Base-by-base conservation (phyloP, 176 grass and related monocot genomes). In the Carex parvula region DNA sequence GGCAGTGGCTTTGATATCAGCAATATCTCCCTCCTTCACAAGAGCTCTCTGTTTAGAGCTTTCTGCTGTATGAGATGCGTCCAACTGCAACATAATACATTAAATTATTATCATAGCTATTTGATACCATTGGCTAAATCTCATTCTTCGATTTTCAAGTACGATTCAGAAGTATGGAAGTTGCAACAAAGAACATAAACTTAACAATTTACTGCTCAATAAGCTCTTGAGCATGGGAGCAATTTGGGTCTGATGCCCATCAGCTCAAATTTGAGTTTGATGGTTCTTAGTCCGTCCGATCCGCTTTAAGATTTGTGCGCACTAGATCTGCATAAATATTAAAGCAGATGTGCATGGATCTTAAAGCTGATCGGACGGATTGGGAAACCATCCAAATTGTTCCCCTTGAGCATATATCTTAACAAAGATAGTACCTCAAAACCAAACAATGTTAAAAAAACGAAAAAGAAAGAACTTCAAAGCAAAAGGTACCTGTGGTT, bases 401-500 rank as follows among this genome's bases (percentile, higher is more conserved):
- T 39, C 37, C 37, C 37, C 17, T n/a, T 41, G 15, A 64, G 39
- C 11, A 81, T 64, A 64, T 44, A 42, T 64, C 32, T 32, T 81
- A 55, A 62, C 33, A 81, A 81, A 42, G n/a, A 39, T 64, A 63
- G 8, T 62, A 81, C 16, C n/a, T 35, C 16, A n/a, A 39, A n/a
- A 63, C 33, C n/a, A 59, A 60, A 39, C 30, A 16, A 12, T 24
- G 29, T 14, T 69, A 18, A 59, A 58, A 55, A 58, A 79, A 79
- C 11, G 79, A 53, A 48, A 67, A 79, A 54, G 57, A 82, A 16
- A 35, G 57, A 79, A 70, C 65, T 22, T 4, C 18, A 4, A 78
- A 68, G 33, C n/a, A 81, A 68, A 79, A 37, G 17, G 48, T 80
- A 93, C 95, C 88, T 95, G 87, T 76, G 73, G 81, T 18, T 87